phyloP scores from a whole-genome alignment of 2,329 filamentous ascomycete species.

The Paracoccidioides lutzii region DNA sequence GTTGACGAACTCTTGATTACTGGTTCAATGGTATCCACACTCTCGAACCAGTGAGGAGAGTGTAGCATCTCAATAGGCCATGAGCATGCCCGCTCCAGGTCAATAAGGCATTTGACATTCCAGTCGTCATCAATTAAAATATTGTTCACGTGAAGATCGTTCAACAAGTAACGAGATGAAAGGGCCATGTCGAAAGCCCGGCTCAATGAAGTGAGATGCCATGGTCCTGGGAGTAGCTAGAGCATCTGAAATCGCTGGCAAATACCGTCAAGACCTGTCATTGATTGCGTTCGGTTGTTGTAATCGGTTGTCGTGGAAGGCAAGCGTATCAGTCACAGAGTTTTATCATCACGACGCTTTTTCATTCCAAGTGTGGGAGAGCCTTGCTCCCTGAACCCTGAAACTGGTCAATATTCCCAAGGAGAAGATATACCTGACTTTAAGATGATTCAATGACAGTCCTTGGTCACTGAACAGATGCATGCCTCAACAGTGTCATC shows the following conservation, averaged over 20 bases:
- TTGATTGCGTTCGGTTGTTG: slow-evolving; percentile 4
- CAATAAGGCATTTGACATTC: slow-evolving; percentile 22
- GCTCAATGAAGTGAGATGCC: slow-evolving; percentile 13
- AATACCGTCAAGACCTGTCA: too few relatives aligned
- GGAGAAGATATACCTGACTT: too few relatives aligned
- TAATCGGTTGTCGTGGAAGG: neutral
- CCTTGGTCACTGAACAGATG: too few relatives aligned
- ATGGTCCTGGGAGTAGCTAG: slow-evolving; percentile 19
- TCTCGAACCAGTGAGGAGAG: neutral
- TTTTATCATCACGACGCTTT: neutral
- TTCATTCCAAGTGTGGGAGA: too few relatives aligned
- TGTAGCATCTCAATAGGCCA: neutral
- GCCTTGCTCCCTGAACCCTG: too few relatives aligned
- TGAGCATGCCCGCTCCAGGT: slow-evolving; percentile 13
- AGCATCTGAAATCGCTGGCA: slow-evolving; percentile 10
- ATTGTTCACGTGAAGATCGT: slow-evolving; percentile 30
- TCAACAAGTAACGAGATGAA: slow-evolving; percentile 22
- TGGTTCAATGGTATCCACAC: neutral
- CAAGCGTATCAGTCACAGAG: neutral
- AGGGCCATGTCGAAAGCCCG: slow-evolving; percentile 22
- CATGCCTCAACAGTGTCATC: too few relatives aligned
- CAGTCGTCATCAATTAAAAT: slow-evolving; percentile 21
- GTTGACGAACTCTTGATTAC: too few relatives aligned
- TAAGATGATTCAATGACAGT: too few relatives aligned
- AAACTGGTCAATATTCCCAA: too few relatives aligned